These are phyloP conservation scores for Phytophthora pinifolia DNA, from an alignment of 352 stramenopile species.

Conservation along the genomic window DNA sequence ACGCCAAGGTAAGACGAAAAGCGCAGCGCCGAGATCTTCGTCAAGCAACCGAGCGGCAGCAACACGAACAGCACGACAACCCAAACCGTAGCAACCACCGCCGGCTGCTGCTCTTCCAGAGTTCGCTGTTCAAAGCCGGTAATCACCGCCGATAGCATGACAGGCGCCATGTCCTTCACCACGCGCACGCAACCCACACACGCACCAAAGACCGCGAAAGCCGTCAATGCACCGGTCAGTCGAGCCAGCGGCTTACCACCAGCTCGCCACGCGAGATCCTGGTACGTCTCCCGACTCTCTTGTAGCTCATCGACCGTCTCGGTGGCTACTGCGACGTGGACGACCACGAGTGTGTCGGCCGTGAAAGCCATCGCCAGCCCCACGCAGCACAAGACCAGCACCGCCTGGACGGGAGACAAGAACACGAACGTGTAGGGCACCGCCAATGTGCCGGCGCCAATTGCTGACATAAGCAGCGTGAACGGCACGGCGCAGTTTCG, in stretches of 20 bases:
- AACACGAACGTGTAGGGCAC: conserved; percentile 74
- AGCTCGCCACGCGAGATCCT: conserved; percentile 58
- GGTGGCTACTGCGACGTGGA: conserved; percentile 55
- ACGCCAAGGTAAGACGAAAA: conserved; percentile 80
- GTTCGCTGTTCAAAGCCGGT: conserved; percentile 25
- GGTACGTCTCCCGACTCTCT: conserved; percentile 60
- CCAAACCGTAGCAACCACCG: conserved; percentile 49
- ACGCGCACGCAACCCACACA: conserved; percentile 75
- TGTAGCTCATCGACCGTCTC: conserved; percentile 23
- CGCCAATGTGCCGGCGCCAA: conserved; percentile 53
- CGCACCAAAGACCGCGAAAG: conserved; percentile 74
- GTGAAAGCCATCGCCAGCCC: conserved; percentile 74
- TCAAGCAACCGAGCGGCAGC: conserved; percentile 65
- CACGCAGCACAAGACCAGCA: conserved; percentile 47
- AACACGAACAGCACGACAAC: conserved; percentile 59
- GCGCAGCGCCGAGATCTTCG: conserved; percentile 71
- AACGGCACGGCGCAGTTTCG: conserved; percentile 37
- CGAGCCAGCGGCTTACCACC: conserved; percentile 50
- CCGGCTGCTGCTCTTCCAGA: conserved; percentile 32
- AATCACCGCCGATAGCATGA: conserved; percentile 38
- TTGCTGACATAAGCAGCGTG: conserved; percentile 62
- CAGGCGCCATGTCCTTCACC: conserved; percentile 72
- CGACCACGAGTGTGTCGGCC: conserved; percentile 57
- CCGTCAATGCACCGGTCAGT: conserved; percentile 58
- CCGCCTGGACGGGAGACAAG: conserved; percentile 41